These are phyloP conservation scores for Sclerotinia spermophila DNA, from an alignment of 2,329 filamentous ascomycete genomes.

Conservation along the genomic window DNA sequence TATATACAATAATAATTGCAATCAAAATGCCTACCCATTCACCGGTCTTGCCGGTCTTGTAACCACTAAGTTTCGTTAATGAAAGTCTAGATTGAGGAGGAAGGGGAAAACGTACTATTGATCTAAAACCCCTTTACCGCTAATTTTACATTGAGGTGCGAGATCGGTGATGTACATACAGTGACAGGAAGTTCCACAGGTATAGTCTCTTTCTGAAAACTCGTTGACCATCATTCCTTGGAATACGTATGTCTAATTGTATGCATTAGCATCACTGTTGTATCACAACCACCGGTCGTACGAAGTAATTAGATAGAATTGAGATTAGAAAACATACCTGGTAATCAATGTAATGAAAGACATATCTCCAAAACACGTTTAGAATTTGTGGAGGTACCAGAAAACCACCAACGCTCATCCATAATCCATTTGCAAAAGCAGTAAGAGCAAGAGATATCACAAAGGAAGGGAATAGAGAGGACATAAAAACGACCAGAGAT, in stretches of 20 bases:
- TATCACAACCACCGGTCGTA: background rate
- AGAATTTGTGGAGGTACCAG: conserved; percentile 68
- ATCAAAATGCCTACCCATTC: conserved; percentile 76
- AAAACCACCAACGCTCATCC: conserved; percentile 85
- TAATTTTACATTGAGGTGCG: conserved; percentile 62
- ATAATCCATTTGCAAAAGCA: conserved; percentile 82
- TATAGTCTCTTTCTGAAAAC: conserved; percentile 63
- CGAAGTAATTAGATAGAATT: background rate
- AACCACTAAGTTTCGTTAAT: conserved; percentile 44
- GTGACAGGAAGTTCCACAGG: conserved; percentile 46
- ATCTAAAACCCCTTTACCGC: conserved; percentile 65
- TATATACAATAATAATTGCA: conserved; percentile 70
- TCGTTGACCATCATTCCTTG: conserved; percentile 94
- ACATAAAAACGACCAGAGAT: conserved; percentile 74
- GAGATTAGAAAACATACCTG: conserved; percentile 44
- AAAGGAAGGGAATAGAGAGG: conserved; percentile 71
- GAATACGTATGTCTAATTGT: conserved; percentile 66
- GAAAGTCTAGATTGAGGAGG: background rate
- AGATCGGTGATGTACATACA: conserved; percentile 70
- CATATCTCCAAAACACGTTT: conserved; percentile 82
- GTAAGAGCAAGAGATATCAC: conserved; percentile 75
- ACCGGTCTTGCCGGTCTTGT: conserved; percentile 58
- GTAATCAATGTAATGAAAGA: conserved; percentile 87
- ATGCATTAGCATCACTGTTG: conserved; percentile 1
- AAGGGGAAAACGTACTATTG: conserved; percentile 45